Evolutionary conservation across 768 basidiomycete genomes (phyloP).

Genomic region (Lyophyllum atratum): DNA sequence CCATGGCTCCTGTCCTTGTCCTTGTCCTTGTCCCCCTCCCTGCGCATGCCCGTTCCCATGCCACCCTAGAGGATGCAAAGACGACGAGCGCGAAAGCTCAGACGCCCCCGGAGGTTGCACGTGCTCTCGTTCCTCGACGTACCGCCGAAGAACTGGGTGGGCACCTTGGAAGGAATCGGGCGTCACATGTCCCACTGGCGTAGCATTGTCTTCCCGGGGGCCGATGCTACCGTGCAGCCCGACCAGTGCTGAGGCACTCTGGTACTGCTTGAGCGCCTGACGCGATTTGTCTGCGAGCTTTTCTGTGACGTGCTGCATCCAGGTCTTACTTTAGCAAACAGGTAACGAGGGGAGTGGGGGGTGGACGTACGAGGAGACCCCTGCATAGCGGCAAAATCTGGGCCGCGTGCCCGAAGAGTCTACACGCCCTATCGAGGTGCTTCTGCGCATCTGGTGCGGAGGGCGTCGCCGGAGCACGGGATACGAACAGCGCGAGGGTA

Average conservation of each 20-base stretch:
- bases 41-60: constrained; percentile 3
- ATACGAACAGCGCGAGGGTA: constrained; percentile 64
- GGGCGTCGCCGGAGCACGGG: constrained; percentile 59
- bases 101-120: constrained; percentile 2
- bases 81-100: neutral
- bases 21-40: constrained; percentile 8
- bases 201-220: neutral
- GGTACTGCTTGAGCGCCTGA: constrained; percentile 41
- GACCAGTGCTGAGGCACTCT: constrained; percentile 9
- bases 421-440: constrained; percentile 59
- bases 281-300: constrained; percentile 55
- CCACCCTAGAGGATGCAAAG: constrained; percentile 4
- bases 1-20: constrained; percentile 21
- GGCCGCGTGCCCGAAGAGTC: constrained; percentile 58
- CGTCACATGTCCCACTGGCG: neutral
- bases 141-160: constrained; percentile 33
- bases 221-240: neutral
- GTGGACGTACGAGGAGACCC: constrained; percentile 53
- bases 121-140: constrained; percentile 30
- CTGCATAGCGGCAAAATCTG: constrained; percentile 61
- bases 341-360: neutral
- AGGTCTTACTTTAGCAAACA: neutral
- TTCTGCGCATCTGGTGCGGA: constrained; percentile 61
- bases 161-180: constrained; percentile 37
- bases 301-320: constrained; percentile 22